Evolutionary conservation across 2,329 filamentous ascomycete species (phyloP), one percentile per base, ranked within the genome.

Genomic region (Pseudogymnoascus sp.): DNA sequence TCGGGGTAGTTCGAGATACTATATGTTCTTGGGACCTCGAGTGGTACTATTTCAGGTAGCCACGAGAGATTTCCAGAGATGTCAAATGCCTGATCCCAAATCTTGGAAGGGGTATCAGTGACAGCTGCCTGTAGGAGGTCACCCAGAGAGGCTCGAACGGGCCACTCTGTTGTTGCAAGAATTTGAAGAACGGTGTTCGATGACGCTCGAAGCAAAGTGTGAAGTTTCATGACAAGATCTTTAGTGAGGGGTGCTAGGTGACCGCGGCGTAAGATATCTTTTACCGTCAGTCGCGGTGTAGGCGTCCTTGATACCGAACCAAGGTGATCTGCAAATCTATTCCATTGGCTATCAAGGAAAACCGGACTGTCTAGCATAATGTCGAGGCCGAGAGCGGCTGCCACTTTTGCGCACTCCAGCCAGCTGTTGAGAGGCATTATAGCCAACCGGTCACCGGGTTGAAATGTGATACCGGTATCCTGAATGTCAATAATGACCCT

Each of bases 351-450:
- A 7, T 74, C 73, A 0, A 78, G 70, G 0, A 70, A 65, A 0
- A 81, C 72, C 0, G 71, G 67, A 6, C 73, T 67, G n/a, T 79
- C 76, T 1, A 83, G 73, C 62, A 77, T 74, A 2, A 74, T 69
- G 33, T 79, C 79, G 0, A 82, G 71, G 0, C 80, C 80, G 1
- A 83, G 72, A 0, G 79, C 79, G 0, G 79, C 76, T 2, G 78
- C 79, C 8, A 83, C 77, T 64, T 82, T 82, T 16, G 79, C 79
- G 58, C 78, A 81, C 65, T 83, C 80, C 7, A 77, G 75, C 80
- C 79, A 82, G 60, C 73, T 76, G 61, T 82, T 83, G 14, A 82
- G 74, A 0, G 80, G 79, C 80, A 83, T 82, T 2, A 83, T 72
- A 0, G 80, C 79, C 5, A 83, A 73, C 4, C 79, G 74, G 59